Percentiles rank a stretch among this genome's conserved stretches.
phyloP scores from a whole-genome alignment of 805 yeast genomes.

The Naumovozyma castellii region DNA sequence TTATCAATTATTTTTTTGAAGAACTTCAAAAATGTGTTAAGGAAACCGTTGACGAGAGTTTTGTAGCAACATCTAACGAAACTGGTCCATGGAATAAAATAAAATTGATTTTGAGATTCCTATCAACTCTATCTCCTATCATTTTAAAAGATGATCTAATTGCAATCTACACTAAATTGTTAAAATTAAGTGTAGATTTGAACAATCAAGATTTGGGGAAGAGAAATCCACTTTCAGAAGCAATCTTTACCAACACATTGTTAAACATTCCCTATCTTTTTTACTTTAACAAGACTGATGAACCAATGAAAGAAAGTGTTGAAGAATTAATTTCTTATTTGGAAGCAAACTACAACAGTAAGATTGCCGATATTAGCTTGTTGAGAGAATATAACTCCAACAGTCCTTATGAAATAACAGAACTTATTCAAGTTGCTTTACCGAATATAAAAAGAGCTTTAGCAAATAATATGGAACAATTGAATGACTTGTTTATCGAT shows the following conservation, averaged over 20 bases:
- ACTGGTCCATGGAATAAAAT: slow-evolving; percentile 60
- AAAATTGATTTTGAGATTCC: slow-evolving; percentile 61
- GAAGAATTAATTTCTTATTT: slow-evolving; percentile 42
- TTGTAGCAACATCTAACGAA: slow-evolving; percentile 28
- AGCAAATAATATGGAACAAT: slow-evolving; percentile 35
- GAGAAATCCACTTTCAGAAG: slow-evolving; percentile 57
- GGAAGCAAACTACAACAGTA: slow-evolving; percentile 18
- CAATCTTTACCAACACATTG: slow-evolving; percentile 52
- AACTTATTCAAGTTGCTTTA: slow-evolving; percentile 40
- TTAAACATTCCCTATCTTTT: slow-evolving; percentile 57
- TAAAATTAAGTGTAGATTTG: slow-evolving; percentile 47
- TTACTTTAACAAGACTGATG: slow-evolving; percentile 33
- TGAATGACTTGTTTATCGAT: slow-evolving; percentile 33
- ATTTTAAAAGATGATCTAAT: slow-evolving; percentile 41
- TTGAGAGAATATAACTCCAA: slow-evolving; percentile 21
- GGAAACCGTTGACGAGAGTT: slow-evolving; percentile 18
- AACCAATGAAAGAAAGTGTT: slow-evolving; percentile 25
- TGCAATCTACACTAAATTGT: slow-evolving; percentile 44
- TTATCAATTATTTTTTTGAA: slow-evolving; percentile 59
- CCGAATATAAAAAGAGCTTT: slow-evolving; percentile 39
- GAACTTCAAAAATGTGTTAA: slow-evolving; percentile 50
- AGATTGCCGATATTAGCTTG: slow-evolving; percentile 14
- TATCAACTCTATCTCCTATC: slow-evolving; percentile 57
- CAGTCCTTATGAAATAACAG: slow-evolving; percentile 43
- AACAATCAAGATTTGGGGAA: slow-evolving; percentile 32